A percentile compares a stretch with the other conserved stretches of the same genome.
These are phyloP conservation scores for Suillus sp. DNA, from an alignment of 768 basidiomycete genomes.

Conservation along the genomic window DNA sequence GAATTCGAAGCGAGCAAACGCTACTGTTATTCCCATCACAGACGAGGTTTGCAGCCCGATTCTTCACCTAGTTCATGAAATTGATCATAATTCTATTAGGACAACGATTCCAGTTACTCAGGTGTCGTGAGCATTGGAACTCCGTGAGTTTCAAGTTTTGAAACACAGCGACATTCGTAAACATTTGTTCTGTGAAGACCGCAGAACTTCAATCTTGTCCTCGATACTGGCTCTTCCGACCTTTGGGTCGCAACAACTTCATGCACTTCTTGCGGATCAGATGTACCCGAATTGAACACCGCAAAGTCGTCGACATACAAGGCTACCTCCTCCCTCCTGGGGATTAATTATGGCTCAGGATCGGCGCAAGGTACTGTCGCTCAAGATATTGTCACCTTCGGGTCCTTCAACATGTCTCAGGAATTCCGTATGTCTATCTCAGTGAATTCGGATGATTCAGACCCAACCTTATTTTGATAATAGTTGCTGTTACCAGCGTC, in stretches of 20 bases:
- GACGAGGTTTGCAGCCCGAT: conserved; percentile 48
- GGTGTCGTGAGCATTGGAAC: conserved; percentile 57
- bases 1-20: conserved; percentile 33
- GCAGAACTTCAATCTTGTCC: conserved; percentile 74
- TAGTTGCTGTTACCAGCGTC: conserved; percentile 62
- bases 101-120: conserved; percentile 59
- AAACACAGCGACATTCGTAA: neutral
- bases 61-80: neutral
- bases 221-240: conserved; percentile 92
- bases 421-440: conserved; percentile 47
- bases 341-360: conserved; percentile 73
- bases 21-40: conserved; percentile 41
- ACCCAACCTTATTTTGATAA: neutral
- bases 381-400: conserved; percentile 65
- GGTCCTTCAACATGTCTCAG: conserved; percentile 62
- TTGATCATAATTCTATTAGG: conserved; percentile 34
- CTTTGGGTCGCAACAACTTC: conserved; percentile 74
- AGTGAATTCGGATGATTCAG: conserved; percentile 7
- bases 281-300: conserved; percentile 48
- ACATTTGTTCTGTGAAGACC: conserved; percentile 38
- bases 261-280: conserved; percentile 45
- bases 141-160: conserved; percentile 49
- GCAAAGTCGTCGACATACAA: conserved; percentile 44
- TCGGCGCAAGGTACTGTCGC: conserved; percentile 55
- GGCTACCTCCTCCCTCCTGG: conserved; percentile 25